Evolutionary conservation across 305 asterid species (phyloP), one percentile per base, ranked within the genome.

Genomic region (Plantago coronopus): DNA sequence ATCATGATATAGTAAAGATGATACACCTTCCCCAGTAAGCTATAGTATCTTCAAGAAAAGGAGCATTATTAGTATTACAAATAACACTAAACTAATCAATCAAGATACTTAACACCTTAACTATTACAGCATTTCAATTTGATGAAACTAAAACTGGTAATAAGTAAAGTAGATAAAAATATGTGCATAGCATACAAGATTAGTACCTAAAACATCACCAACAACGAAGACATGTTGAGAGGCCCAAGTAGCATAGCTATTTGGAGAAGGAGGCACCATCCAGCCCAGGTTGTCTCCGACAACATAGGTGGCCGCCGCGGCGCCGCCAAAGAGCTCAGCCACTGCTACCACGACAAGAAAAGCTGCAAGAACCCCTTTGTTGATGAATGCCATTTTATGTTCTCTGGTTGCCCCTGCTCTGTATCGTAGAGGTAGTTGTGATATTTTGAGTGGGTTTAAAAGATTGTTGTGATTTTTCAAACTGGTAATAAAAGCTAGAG

Each of bases 201-300:
- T 19, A 8, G 10, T 79, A 86, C 95, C 89, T 47, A 86, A 66
- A 66, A 49, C 61, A 70, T 86, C 95, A n/a, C 89, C 95, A 50
- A 65, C 77, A 42, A 21, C 34, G 40, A 81, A 78, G 56, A 25
- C 54, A 54, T 75, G 71, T 23, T 25, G 72, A 34, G 87, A 55
- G 56, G 95, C 83, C 83, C 81, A 86, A 37, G 25, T 44, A 42
- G 75, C 4, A 76, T 83, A 86, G 48, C 47, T 8, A 40, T 63
- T 10, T 38, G 82, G 57, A 27, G 44, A 63, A 4, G 63, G 7
- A 16, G 95, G 95, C 57, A 79, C 72, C 11, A 17, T 59, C 63
- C 63, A 59, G 6, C 63, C 63, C 22, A 59, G 2, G 11, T 0
- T 37, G 57, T 71, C 89, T 19, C 85, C 84, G 65, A 82, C 89